Percentiles rank a stretch among this genome's conserved stretches.
Conservation (phyloP, 164 flowering plant species). For the Liquidambar formosana region DNA sequence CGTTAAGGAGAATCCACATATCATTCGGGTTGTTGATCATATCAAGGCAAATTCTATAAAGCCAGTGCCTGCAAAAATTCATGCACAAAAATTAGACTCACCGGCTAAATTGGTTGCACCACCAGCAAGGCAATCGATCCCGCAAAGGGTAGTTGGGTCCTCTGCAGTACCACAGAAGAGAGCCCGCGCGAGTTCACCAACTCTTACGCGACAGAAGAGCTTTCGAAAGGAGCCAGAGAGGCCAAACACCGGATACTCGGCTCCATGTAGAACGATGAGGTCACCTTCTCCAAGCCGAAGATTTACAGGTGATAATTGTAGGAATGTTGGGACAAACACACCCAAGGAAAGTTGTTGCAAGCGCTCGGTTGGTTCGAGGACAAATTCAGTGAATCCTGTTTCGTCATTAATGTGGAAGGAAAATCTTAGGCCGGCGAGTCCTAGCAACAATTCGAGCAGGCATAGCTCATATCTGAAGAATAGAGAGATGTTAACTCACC, state of each 20-base stretch:
- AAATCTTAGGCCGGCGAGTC: slow-evolving; percentile 24
- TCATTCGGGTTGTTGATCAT: slow-evolving; percentile 25
- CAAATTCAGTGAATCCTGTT: slow-evolving; percentile 2
- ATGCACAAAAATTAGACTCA: background rate
- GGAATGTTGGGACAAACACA: slow-evolving; percentile 4
- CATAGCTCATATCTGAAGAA: slow-evolving; percentile 20
- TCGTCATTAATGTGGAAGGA: slow-evolving; percentile 21
- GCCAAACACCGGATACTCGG: background rate
- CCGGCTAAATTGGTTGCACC: slow-evolving; percentile 1
- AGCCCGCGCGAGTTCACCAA: slow-evolving; percentile 36
- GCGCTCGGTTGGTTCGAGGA: slow-evolving; percentile 12
- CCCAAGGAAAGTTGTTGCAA: slow-evolving; percentile 5
- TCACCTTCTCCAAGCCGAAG: slow-evolving; percentile 53
- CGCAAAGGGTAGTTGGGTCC: slow-evolving; percentile 2
- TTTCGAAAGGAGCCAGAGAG: slow-evolving; percentile 32
- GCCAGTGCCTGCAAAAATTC: background rate
- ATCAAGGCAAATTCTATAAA: slow-evolving; percentile 14
- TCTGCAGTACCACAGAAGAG: slow-evolving; percentile 34
- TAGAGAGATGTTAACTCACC: slow-evolving; percentile 22
- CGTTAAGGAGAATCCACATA: slow-evolving; percentile 61
- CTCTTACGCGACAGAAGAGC: slow-evolving; percentile 43
- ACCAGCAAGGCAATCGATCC: slow-evolving; percentile 8
- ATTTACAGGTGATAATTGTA: slow-evolving; percentile 23
- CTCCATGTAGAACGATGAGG: slow-evolving; percentile 24
- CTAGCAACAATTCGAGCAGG: slow-evolving; percentile 7